phyloP scores from a whole-genome alignment of 331 rosid species.

The Pyrus hybrid region DNA sequence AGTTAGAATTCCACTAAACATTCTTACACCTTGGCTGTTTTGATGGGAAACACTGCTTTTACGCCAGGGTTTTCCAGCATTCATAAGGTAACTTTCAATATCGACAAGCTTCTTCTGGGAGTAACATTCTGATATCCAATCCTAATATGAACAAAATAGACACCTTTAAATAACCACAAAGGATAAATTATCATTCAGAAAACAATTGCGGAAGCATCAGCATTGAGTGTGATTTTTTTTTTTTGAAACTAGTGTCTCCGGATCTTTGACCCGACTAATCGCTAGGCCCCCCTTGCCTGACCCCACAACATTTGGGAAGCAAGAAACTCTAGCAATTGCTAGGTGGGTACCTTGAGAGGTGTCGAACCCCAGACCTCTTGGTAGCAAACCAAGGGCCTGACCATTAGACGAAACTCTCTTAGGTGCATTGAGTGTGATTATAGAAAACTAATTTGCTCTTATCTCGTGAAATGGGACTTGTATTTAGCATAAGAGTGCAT shows the following conservation, averaged over 20 bases:
- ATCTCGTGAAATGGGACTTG: not conserved
- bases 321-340: no score
- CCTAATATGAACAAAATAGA: constrained; percentile 36
- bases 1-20: not conserved
- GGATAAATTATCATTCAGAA: not conserved
- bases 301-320: no score
- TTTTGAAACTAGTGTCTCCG: no score
- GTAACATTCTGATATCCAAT: constrained; percentile 81
- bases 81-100: constrained; percentile 67
- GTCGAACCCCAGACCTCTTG: no score
- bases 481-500: not conserved
- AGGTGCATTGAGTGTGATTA: no score
- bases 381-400: no score
- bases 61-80: constrained; percentile 92
- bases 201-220: constrained; percentile 2
- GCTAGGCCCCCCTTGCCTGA: no score
- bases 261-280: no score
- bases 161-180: not conserved
- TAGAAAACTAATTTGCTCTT: not conserved
- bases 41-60: constrained; percentile 39
- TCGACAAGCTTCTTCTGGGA: constrained; percentile 68
- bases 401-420: no score
- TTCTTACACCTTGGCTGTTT: constrained; percentile 34
- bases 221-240: not conserved
- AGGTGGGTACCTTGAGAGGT: no score